Conservation (phyloP, 768 basidiomycete genomes). For the Collybia sp. region DNA sequence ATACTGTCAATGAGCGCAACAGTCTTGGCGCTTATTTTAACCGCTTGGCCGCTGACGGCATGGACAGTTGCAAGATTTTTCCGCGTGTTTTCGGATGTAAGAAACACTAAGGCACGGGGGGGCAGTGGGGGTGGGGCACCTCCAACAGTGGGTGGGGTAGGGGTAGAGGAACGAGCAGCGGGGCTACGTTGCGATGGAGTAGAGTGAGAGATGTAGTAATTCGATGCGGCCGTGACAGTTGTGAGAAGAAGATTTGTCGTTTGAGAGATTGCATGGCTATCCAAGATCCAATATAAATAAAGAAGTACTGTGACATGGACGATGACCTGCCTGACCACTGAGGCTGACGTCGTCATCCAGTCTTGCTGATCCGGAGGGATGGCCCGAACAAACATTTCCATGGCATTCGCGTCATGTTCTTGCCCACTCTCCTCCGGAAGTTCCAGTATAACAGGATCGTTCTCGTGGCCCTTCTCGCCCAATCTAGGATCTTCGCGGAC, state of each 20-base stretch:
- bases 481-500: slow-evolving; percentile 54
- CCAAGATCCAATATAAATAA: slow-evolving; percentile 1
- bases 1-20: slow-evolving; percentile 54
- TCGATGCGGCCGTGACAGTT: slow-evolving; percentile 52
- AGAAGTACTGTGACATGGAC: no score
- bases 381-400: slow-evolving; percentile 49
- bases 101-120: slow-evolving; percentile 48
- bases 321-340: slow-evolving; percentile 52
- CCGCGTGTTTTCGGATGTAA: slow-evolving; percentile 55
- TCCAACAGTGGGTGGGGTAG: slow-evolving; percentile 8
- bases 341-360: slow-evolving; percentile 56
- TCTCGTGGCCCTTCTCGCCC: slow-evolving; percentile 36
- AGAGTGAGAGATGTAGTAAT: slow-evolving; percentile 53
- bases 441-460: slow-evolving; percentile 63
- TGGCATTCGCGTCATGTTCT: slow-evolving; percentile 29
- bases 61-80: slow-evolving; percentile 58
- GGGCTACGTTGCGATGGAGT: slow-evolving; percentile 36
- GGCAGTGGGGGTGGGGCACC: slow-evolving; percentile 22
- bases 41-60: slow-evolving; percentile 59
- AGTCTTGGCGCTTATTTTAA: slow-evolving; percentile 61
- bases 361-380: slow-evolving; percentile 62
- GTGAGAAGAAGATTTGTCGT: slow-evolving; percentile 56
- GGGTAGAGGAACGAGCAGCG: slow-evolving; percentile 16
- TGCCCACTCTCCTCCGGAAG: slow-evolving; percentile 42
- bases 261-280: slow-evolving; percentile 60